These are phyloP conservation scores for Lentinula sp. DNA, from an alignment of 768 basidiomycete genomes.

Conservation along the genomic window DNA sequence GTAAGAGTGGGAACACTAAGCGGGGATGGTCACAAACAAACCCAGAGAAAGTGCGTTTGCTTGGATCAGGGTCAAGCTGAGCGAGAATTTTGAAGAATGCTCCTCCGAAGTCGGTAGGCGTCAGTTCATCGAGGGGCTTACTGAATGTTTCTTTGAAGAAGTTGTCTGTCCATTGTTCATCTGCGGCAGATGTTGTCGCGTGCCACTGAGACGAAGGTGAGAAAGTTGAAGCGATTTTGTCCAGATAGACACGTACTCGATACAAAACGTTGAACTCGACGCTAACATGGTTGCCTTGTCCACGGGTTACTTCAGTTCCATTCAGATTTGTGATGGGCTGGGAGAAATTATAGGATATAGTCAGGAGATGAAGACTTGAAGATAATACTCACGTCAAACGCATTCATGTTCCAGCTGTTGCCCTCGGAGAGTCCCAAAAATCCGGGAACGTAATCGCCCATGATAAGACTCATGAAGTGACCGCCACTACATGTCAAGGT, in stretches of 20 bases:
- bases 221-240: not conserved
- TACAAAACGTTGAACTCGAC: constrained; percentile 62
- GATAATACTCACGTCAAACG: constrained; percentile 31
- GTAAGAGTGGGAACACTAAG: not conserved
- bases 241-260: constrained; percentile 20
- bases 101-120: constrained; percentile 29
- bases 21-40: constrained; percentile 20
- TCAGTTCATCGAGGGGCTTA: constrained; percentile 22
- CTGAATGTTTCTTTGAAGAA: constrained; percentile 40
- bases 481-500: constrained; percentile 28
- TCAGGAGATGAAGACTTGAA: not conserved
- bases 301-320: constrained; percentile 32
- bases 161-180: constrained; percentile 49
- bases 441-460: constrained; percentile 55
- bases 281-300: constrained; percentile 61
- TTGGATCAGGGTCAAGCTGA: constrained; percentile 25
- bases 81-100: constrained; percentile 24
- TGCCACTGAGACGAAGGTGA: constrained; percentile 43
- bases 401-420: constrained; percentile 45
- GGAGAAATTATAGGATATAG: constrained; percentile 11
- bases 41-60: constrained; percentile 53
- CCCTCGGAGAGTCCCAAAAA: constrained; percentile 52
- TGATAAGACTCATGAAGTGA: constrained; percentile 48
- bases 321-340: constrained; percentile 32
- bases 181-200: constrained; percentile 47